Conservation (phyloP, 2,329 filamentous ascomycete genomes). For the Atkinsonella texensis region DNA sequence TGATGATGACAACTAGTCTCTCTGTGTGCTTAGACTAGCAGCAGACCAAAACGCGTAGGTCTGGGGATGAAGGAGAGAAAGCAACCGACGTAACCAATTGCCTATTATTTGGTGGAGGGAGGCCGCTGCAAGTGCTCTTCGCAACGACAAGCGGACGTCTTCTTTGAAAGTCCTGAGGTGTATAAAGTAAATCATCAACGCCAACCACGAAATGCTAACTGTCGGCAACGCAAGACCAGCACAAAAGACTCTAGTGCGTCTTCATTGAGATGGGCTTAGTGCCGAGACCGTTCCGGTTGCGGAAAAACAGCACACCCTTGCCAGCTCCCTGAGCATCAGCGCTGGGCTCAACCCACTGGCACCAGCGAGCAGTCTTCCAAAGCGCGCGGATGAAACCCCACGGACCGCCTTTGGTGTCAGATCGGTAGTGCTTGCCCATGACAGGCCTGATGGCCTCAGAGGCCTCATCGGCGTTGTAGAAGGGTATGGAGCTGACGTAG, state of each 20-base stretch:
- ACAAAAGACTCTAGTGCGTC: slow-evolving; percentile 1
- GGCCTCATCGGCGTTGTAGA: slow-evolving; percentile 93
- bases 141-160: not conserved
- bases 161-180: not conserved
- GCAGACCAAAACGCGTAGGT: not conserved
- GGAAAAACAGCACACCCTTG: slow-evolving; percentile 84
- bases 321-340: slow-evolving; percentile 68
- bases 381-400: slow-evolving; percentile 75
- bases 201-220: not conserved
- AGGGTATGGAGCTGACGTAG: slow-evolving; percentile 91
- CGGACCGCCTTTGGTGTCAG: slow-evolving; percentile 64
- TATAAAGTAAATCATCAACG: slow-evolving; percentile 1
- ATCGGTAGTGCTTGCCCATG: slow-evolving; percentile 92
- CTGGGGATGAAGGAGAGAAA: not conserved
- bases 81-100: not conserved
- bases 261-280: slow-evolving; percentile 26
- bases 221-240: not conserved
- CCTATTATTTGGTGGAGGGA: not conserved
- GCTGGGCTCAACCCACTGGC: slow-evolving; percentile 95
- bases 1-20: not conserved
- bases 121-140: not conserved
- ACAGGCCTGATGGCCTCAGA: slow-evolving; percentile 86
- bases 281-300: slow-evolving; percentile 84
- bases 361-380: slow-evolving; percentile 71
- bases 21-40: not conserved